Evolutionary conservation across 352 stramenopile genomes (phyloP).

Genomic region (Phytophthora fragariaefolia): DNA sequence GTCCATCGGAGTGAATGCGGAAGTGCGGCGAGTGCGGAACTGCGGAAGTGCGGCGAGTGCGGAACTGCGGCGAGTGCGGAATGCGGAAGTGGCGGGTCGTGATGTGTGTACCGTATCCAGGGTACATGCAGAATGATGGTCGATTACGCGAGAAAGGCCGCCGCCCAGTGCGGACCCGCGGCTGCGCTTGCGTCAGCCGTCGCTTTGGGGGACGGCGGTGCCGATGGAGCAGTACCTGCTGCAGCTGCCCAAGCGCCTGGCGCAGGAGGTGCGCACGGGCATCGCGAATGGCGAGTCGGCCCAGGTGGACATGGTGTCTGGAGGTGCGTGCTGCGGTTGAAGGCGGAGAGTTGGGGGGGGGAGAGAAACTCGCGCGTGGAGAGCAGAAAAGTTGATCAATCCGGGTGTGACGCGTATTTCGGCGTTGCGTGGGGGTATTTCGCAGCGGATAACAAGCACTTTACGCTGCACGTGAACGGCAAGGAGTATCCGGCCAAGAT

Average conservation of each 20-base stretch:
- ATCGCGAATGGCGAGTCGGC: conserved; percentile 67
- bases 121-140: conserved; percentile 23
- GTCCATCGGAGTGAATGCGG: conserved; percentile 28
- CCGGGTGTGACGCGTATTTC: conserved; percentile 5
- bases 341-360: conserved; percentile 16
- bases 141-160: too few relatives aligned
- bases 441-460: conserved; percentile 88
- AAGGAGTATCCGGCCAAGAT: conserved; percentile 85
- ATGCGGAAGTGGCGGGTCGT: too few relatives aligned
- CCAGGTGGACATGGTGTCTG: conserved; percentile 81
- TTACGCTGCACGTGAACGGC: conserved; percentile 77
- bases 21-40: conserved; percentile 10
- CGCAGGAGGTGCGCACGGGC: conserved; percentile 68
- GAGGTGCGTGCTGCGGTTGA: conserved; percentile 45
- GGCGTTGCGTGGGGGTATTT: conserved; percentile 2
- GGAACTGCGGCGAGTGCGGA: too few relatives aligned
- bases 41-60: too few relatives aligned
- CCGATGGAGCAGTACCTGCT: conserved; percentile 90
- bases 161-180: too few relatives aligned
- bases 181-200: conserved; percentile 3
- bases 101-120: neutral
- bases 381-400: too few relatives aligned
- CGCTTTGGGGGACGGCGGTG: neutral
- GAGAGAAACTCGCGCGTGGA: too few relatives aligned
- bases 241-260: conserved; percentile 83